phyloP scores from a whole-genome alignment of 2,329 filamentous ascomycete genomes.

The Fusarium sp. region DNA sequence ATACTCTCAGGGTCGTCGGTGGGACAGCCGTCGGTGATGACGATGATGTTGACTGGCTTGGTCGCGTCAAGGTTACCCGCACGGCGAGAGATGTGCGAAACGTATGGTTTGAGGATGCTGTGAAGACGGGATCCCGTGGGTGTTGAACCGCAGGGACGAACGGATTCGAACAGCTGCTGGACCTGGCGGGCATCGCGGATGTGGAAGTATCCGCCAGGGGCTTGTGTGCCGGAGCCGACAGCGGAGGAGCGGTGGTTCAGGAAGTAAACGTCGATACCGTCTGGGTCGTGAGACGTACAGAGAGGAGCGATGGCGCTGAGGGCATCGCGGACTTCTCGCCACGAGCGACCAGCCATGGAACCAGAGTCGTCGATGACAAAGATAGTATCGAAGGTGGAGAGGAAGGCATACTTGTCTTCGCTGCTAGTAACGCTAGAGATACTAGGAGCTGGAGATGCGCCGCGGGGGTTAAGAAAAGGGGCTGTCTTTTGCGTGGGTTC shows the following conservation, averaged over 20 bases:
- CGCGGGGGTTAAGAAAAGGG: slow-evolving; percentile 27
- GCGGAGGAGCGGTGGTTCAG: slow-evolving; percentile 73
- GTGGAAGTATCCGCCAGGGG: slow-evolving; percentile 71
- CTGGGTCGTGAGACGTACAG: slow-evolving; percentile 81
- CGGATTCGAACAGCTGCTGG: slow-evolving; percentile 75
- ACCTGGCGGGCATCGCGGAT: slow-evolving; percentile 71
- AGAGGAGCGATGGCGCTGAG: slow-evolving; percentile 83
- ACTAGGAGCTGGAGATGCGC: slow-evolving; percentile 28
- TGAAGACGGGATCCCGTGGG: slow-evolving; percentile 80
- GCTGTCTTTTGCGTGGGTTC: slow-evolving; percentile 19
- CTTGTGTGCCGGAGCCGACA: slow-evolving; percentile 53
- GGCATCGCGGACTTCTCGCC: slow-evolving; percentile 79
- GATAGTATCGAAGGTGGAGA: slow-evolving; percentile 84
- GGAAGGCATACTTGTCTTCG: slow-evolving; percentile 81
- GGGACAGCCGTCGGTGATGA: slow-evolving; percentile 89
- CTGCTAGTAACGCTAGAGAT: slow-evolving; percentile 53
- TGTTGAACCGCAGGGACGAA: slow-evolving; percentile 75
- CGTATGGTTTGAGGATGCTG: slow-evolving; percentile 79
- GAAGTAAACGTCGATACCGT: slow-evolving; percentile 94
- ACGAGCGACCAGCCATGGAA: slow-evolving; percentile 83
- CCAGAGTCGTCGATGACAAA: slow-evolving; percentile 94
- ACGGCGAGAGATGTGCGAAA: slow-evolving; percentile 58
- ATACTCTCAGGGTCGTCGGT: slow-evolving; percentile 81
- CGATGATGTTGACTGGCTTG: slow-evolving; percentile 90
- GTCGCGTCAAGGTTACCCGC: slow-evolving; percentile 59